Conservation (phyloP, 306 rosid species). For the Vigna nakashimae region DNA sequence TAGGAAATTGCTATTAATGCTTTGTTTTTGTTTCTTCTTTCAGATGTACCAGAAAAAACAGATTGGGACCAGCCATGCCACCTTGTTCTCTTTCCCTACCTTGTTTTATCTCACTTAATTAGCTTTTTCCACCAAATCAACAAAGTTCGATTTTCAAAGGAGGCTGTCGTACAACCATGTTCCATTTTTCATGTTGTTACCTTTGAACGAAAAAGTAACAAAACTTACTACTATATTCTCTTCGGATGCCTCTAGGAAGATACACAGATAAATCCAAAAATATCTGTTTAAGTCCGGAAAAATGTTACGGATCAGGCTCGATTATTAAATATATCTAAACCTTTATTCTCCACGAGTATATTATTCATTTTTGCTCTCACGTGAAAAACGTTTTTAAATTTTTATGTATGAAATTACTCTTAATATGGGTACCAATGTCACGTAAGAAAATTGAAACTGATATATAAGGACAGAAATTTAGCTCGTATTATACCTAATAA, state of each 20-base stretch:
- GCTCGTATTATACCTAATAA: background rate
- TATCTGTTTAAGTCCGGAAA: background rate
- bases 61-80: constrained; percentile 38
- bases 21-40: constrained; percentile 16
- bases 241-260: background rate
- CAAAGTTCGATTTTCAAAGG: background rate
- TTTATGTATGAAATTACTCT: background rate
- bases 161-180: constrained; percentile 21
- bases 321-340: background rate
- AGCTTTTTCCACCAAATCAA: background rate
- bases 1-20: constrained; percentile 15
- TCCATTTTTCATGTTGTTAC: background rate
- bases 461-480: background rate
- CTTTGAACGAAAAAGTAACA: background rate
- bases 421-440: background rate
- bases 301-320: background rate
- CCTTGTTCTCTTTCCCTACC: constrained; percentile 22
- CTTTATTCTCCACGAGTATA: background rate
- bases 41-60: constrained; percentile 15
- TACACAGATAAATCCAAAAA: constrained; percentile 8
- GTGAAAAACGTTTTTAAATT: background rate
- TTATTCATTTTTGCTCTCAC: background rate
- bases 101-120: constrained; percentile 21
- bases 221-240: background rate
- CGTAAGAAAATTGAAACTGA: background rate